Base-by-base conservation (phyloP, 306 rosid species). In the Ammopiptanthus mongolicus region DNA sequence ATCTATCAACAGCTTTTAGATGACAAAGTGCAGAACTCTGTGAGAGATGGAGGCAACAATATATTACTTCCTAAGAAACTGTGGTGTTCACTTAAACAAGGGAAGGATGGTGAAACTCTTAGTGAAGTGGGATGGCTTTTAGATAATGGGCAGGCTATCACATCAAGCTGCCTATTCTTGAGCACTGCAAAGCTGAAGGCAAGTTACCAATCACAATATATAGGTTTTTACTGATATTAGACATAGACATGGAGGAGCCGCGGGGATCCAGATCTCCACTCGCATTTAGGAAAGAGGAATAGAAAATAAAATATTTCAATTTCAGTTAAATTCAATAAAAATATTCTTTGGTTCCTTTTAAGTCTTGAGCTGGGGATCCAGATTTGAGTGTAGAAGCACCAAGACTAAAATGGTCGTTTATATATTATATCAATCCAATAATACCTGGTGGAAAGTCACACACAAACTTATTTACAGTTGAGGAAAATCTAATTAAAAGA, bases 71-170 rank as follows among this genome's bases (percentile, higher is more conserved):
- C 98, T 47, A 91, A 90, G 87, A 87, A 92, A 66, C 71, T 96
- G 53, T 96, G 99, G 99, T 90, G 97, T 84, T 90, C 93, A 0
- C 59, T 96, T 15, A 85, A 81, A 78, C 88, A 80, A 82, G 28
- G 34, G 21, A 50, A 69, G 77, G 91, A 84, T 36, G 97, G 88
- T 15, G 93, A 77, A 73, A 81, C 84, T 65, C 71, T 56, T 55
- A 80, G 91, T 61, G 98, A 90, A 83, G 97, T 88, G 19, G 99
- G 99, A 70, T 96, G 99, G 97, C 85, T 96, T 83, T 78, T 87
- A n/a, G 90, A 84, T 77, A 74, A 81, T 28, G 93, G 91, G 28
- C 84, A 52, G 64, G 92, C 92, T 71, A 84, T 96, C 70, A 86
- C 97, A 81, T 89, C 98, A 59, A 87, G 85, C 46, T 87, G 91